phyloP scores from a whole-genome alignment of 371 early-diverging fungal genomes.

The Neoconidiobolus thromboides region DNA sequence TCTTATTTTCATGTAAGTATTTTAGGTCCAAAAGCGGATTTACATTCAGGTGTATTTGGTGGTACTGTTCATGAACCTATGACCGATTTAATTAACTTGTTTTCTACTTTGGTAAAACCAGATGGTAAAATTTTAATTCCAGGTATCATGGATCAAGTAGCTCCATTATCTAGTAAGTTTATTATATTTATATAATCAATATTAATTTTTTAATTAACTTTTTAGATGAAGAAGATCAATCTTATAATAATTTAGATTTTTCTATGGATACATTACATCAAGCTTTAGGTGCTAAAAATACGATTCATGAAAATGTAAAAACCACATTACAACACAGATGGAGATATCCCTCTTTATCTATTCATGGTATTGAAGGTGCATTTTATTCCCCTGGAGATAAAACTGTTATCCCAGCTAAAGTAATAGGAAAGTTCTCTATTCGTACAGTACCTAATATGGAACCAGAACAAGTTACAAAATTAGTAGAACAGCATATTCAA shows the following conservation, averaged over 20 bases:
- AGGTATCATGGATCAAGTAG: conserved; percentile 83
- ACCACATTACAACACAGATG: conserved; percentile 75
- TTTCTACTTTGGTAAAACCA: conserved; percentile 66
- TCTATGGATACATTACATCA: conserved; percentile 50
- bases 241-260: conserved; percentile 72
- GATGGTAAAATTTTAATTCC: conserved; percentile 81
- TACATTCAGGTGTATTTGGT: conserved; percentile 95
- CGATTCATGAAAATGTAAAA: conserved; percentile 52
- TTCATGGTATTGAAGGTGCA: conserved; percentile 95
- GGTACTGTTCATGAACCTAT: conserved; percentile 94
- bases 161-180: conserved; percentile 43
- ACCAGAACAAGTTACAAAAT: conserved; percentile 50
- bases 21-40: conserved; percentile 68
- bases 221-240: conserved; percentile 46
- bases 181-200: neutral
- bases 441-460: conserved; percentile 84
- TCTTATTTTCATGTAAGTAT: conserved; percentile 66
- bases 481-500: conserved; percentile 49
- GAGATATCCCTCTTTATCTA: conserved; percentile 86
- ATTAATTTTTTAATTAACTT: neutral
- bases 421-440: conserved; percentile 91
- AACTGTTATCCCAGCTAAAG: conserved; percentile 93
- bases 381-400: conserved; percentile 85
- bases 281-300: conserved; percentile 59
- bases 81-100: conserved; percentile 71